Evolutionary conservation across 441 rosid species (phyloP).

Genomic region (Aleurites moluccanus): DNA sequence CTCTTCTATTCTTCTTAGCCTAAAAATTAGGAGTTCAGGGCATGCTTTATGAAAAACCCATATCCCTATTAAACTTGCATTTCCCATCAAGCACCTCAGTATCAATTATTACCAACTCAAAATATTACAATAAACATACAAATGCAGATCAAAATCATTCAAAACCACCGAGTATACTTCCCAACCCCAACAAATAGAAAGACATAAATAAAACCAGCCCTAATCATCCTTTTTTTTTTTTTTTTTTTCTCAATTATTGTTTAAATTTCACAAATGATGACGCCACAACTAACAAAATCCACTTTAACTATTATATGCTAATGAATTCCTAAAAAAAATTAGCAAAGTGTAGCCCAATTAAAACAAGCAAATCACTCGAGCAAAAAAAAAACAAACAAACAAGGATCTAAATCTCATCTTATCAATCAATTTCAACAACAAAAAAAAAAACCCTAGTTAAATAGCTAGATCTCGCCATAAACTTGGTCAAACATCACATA

Average conservation of each 20-base stretch:
- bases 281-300: background rate
- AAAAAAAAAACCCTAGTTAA: background rate
- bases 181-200: no score
- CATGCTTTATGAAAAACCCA: background rate
- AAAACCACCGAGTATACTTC: no score
- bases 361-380: background rate
- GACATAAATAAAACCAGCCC: background rate
- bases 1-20: background rate
- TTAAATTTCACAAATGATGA: background rate
- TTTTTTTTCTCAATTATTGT: background rate
- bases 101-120: background rate
- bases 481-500: background rate
- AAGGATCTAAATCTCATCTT: conserved; percentile 7
- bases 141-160: conserved; percentile 6
- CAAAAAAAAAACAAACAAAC: background rate
- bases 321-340: background rate
- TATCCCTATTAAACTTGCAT: background rate
- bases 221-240: background rate
- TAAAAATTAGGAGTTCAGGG: background rate
- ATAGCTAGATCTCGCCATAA: conserved; percentile 24
- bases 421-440: conserved; percentile 1
- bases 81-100: background rate
- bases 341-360: background rate
- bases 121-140: background rate
- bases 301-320: background rate